Base-by-base conservation (phyloP, 805 yeast species). In the Kuraishia borneana region DNA sequence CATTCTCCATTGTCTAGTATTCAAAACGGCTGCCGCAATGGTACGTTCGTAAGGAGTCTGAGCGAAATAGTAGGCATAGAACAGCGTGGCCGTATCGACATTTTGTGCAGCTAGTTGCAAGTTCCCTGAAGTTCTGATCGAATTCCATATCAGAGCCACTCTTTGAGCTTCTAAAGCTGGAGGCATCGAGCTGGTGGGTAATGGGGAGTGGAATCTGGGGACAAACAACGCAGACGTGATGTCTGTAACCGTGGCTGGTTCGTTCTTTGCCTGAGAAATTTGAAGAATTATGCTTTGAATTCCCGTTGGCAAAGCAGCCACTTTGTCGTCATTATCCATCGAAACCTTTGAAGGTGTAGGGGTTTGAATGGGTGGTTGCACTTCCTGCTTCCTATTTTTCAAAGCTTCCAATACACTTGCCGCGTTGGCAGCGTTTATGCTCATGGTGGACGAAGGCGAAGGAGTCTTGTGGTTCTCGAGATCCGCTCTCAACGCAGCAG, bases 51-150 rank as follows among this genome's bases (percentile, higher is more conserved):
- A 42, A 9, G 58, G 60, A 4, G 70, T 61, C 3, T 60, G 47
- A 2, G 65, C 61, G 45, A 51, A 66, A 41, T 66, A 66, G 42
- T 53, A 63, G 23, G 65, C 67, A 41, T 58, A 65, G 38, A 66
- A 65, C 32, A 66, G 41, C 12, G 68, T 58, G 5, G 49, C 51
- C n/a, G 51, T 42, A 33, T 53, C 61, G 18, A 54, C 44, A 27
- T 45, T 43, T 26, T 45, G 48, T 1, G 56, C 52, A 32, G 44
- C 47, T 12, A 42, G 22, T 21, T 47, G 52, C 10, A 56, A 30
- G 32, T 48, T 45, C 6, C 32, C 32, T 9, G 51, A 39, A 16
- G 36, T 31, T 6, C 49, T 42, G 6, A 55, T 38, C 26, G 46
- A 43, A 31, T 47, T 50, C 61, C 61, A 56, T 12, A 54, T 39